Evolutionary conservation across 1,284 basidiomycete genomes (phyloP).

Genomic region (Ganoderma boninense): DNA sequence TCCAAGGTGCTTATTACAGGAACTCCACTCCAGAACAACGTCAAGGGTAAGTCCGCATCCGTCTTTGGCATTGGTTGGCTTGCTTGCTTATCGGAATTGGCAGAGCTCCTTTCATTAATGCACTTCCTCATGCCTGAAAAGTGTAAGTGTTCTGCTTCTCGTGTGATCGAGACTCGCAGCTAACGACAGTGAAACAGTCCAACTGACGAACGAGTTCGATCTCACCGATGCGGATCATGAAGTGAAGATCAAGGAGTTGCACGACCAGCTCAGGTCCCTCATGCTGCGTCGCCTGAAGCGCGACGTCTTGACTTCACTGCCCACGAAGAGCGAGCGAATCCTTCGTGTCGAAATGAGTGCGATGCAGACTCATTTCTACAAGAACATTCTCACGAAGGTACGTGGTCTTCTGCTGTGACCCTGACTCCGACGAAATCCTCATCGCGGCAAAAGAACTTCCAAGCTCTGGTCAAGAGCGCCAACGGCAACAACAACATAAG

Average conservation of each 20-base stretch:
- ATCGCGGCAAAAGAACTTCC: conserved; percentile 79
- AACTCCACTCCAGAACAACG: conserved; percentile 98
- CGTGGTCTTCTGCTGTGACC: conserved; percentile 25
- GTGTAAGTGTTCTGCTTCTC: conserved; percentile 62
- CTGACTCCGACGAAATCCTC: conserved; percentile 17
- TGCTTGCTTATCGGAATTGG: conserved; percentile 13
- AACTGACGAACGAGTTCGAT: conserved; percentile 93
- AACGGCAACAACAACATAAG: conserved; percentile 89
- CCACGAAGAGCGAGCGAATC: conserved; percentile 98
- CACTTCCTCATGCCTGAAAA: conserved; percentile 99
- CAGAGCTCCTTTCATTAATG: conserved; percentile 95
- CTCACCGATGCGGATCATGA: conserved; percentile 94
- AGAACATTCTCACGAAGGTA: conserved; percentile 97
- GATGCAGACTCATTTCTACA: conserved; percentile 98
- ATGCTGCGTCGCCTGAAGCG: conserved; percentile 97
- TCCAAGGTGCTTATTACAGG: conserved; percentile 98
- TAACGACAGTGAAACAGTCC: conserved; percentile 36
- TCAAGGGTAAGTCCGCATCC: conserved; percentile 75
- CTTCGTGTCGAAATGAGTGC: conserved; percentile 98
- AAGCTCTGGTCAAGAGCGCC: conserved; percentile 89
- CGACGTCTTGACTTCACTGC: conserved; percentile 97
- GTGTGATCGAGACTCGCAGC: conserved; percentile 9
- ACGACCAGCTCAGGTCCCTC: conserved; percentile 91
- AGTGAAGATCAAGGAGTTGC: conserved; percentile 93
- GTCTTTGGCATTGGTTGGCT: conserved; percentile 18